A percentile compares a stretch with the other conserved stretches of the same genome.
phyloP scores from a whole-genome alignment of 495 filamentous ascomycete species.

The Talaromyces adpressus region DNA sequence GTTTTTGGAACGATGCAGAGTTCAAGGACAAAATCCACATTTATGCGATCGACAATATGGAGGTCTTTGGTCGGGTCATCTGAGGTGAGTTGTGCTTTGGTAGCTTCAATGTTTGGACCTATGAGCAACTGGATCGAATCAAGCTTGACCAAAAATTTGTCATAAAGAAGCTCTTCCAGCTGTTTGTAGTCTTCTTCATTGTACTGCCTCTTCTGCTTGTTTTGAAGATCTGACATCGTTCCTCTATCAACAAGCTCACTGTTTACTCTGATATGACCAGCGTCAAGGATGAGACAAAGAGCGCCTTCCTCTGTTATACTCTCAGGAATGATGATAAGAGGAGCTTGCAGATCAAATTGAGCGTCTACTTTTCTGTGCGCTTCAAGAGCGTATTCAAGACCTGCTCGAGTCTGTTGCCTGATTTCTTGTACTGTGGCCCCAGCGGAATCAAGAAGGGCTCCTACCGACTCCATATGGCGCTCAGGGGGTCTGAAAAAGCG shows the following conservation, averaged over 20 bases:
- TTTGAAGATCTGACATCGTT: conserved; percentile 79
- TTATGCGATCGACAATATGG: conserved; percentile 93
- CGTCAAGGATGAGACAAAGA: conserved; percentile 88
- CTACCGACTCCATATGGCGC: conserved; percentile 96
- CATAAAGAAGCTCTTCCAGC: conserved; percentile 88
- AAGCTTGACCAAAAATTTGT: conserved; percentile 86
- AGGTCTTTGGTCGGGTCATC: conserved; percentile 64
- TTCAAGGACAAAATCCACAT: conserved; percentile 88
- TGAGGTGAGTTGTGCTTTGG: conserved; percentile 71
- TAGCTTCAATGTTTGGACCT: conserved; percentile 86
- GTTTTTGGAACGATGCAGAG: conserved; percentile 91
- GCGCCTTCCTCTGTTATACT: conserved; percentile 74
- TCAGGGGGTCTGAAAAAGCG: conserved; percentile 95
- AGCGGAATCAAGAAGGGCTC: conserved; percentile 86
- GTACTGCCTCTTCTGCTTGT: conserved; percentile 82
- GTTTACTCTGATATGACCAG: conserved; percentile 88
- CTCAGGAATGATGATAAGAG: conserved; percentile 91
- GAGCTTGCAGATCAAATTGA: conserved; percentile 90
- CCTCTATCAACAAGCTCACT: conserved; percentile 89
- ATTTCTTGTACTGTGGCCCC: conserved; percentile 92
- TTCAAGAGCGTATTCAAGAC: conserved; percentile 89
- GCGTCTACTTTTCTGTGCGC: conserved; percentile 98
- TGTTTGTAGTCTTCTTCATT: conserved; percentile 81
- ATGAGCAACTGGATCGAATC: conserved; percentile 93
- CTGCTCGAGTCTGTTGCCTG: conserved; percentile 89